Conservation (phyloP, 1,284 basidiomycete genomes). For the Apiotrichum sp. region DNA sequence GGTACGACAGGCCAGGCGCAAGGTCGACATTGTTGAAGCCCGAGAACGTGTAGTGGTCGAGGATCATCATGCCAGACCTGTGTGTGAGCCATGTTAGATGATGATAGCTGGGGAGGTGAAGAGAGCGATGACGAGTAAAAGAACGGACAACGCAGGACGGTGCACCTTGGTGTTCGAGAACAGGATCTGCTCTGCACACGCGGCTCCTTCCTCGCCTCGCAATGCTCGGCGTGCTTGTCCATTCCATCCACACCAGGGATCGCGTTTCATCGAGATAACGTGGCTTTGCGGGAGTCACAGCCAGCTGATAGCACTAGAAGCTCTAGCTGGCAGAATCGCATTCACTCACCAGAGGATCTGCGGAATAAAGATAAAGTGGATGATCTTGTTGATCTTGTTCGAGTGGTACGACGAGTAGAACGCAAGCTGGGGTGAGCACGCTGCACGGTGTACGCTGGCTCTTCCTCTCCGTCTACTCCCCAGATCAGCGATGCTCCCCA, state of each 20-base stretch:
- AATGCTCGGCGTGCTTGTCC: too few relatives aligned
- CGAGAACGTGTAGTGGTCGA: conserved; percentile 55
- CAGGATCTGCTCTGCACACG: too few relatives aligned
- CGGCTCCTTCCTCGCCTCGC: not conserved
- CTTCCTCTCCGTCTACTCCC: too few relatives aligned
- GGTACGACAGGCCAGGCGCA: conserved; percentile 58
- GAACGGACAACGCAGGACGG: too few relatives aligned
- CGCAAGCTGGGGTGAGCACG: conserved; percentile 54
- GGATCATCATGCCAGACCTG: conserved; percentile 51
- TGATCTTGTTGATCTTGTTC: conserved; percentile 67
- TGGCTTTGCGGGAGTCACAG: not conserved
- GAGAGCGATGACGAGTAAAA: too few relatives aligned
- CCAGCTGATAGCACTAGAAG: not conserved
- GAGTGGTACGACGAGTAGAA: conserved; percentile 87
- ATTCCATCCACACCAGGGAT: too few relatives aligned
- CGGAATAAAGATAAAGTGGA: conserved; percentile 78
- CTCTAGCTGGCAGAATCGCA: too few relatives aligned
- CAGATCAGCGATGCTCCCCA: too few relatives aligned
- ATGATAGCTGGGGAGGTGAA: too few relatives aligned
- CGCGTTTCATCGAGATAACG: too few relatives aligned
- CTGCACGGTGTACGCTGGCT: too few relatives aligned
- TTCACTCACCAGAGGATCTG: conserved; percentile 65
- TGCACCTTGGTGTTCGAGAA: too few relatives aligned
- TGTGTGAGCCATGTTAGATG: not conserved
- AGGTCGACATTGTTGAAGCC: conserved; percentile 56